A percentile compares a stretch with the other conserved stretches of the same genome.
Conservation (phyloP, 2,329 filamentous ascomycete genomes). For the Phyllachora maydis region DNA sequence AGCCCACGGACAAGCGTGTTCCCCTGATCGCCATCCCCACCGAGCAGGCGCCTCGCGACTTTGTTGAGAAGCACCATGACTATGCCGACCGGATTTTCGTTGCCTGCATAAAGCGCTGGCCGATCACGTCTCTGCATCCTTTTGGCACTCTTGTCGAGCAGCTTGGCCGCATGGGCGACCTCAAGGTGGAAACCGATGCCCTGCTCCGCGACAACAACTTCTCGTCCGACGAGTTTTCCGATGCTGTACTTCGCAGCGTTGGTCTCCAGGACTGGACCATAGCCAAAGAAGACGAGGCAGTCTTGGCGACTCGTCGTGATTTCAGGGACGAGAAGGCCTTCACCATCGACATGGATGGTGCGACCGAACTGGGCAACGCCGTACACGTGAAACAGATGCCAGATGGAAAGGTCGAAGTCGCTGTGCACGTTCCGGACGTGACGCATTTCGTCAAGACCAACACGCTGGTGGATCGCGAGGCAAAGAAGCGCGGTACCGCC, state of each 20-base stretch:
- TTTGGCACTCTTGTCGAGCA: conserved; percentile 96
- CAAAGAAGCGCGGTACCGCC: conserved; percentile 91
- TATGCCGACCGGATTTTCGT: conserved; percentile 98
- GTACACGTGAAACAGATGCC: conserved; percentile 72
- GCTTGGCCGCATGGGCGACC: conserved; percentile 88
- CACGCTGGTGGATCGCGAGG: conserved; percentile 88
- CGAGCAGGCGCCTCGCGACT: conserved; percentile 91
- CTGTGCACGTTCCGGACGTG: conserved; percentile 86
- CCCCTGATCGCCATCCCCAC: conserved; percentile 96
- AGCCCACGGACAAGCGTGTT: conserved; percentile 96
- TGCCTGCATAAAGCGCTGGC: conserved; percentile 98
- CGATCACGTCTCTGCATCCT: conserved; percentile 96
- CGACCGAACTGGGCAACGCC: conserved; percentile 76
- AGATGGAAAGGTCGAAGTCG: conserved; percentile 80
- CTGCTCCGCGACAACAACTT: conserved; percentile 98
- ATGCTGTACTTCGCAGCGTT: conserved; percentile 84
- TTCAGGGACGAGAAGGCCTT: conserved; percentile 79
- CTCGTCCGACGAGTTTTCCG: conserved; percentile 89
- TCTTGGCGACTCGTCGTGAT: conserved; percentile 59
- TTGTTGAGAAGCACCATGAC: conserved; percentile 95
- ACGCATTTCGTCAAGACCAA: conserved; percentile 94
- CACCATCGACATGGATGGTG: conserved; percentile 78
- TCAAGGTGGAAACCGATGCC: conserved; percentile 95
- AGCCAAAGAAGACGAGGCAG: conserved; percentile 59
- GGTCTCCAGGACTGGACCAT: conserved; percentile 84